Evolutionary conservation across 345 rosid genomes (phyloP), one percentile per base, ranked within the genome.

Genomic region (Rhizophora mangle): DNA sequence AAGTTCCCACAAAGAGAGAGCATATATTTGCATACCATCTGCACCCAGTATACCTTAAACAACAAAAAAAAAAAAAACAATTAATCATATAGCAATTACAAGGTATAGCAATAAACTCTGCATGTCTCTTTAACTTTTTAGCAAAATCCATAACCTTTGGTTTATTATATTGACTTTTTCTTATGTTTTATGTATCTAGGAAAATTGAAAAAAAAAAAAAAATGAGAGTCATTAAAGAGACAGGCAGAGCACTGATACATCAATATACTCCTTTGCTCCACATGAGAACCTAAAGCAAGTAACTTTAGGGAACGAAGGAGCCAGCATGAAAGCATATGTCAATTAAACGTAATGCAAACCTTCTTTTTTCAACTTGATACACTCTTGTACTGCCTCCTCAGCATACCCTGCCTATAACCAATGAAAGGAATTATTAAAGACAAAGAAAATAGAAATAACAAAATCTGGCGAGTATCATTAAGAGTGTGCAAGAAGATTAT

Each of bases 1-100:
- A 81, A 83, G 84, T 83, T 87, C 74, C 96, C 97, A 95, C 64
- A 95, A 72, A 71, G 92, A 88, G 74, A 86, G 74, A 68, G 96
- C 96, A 84, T 92, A 88, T 73, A 92, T 75, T 76, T 92, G 96
- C 80, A 92, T 80, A 37, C 86, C 84, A 85, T 85, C 86, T 0
- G 76, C 81, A 68, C 88, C 92, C 68, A 91, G 96, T 82, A 82
- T 72, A 75, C 96, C 93, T 93, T 68, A 29, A 80, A 74, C 31
- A 43, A 43, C 15, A 13, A 65, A 67, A 32, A 63, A 63, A 62
- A 68, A 13, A 65, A 69, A 39, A 63, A 63, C 59, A 68, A 18
- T 46, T 21, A 61, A 67, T 69, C 43, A 68, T 18, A 47, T 55
- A 13, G 70, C 37, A 73, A 27, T 55, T 67, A 10, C 58, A 67